Base-by-base conservation (phyloP, 345 rosid genomes). In the Cochlearia excelsa region DNA sequence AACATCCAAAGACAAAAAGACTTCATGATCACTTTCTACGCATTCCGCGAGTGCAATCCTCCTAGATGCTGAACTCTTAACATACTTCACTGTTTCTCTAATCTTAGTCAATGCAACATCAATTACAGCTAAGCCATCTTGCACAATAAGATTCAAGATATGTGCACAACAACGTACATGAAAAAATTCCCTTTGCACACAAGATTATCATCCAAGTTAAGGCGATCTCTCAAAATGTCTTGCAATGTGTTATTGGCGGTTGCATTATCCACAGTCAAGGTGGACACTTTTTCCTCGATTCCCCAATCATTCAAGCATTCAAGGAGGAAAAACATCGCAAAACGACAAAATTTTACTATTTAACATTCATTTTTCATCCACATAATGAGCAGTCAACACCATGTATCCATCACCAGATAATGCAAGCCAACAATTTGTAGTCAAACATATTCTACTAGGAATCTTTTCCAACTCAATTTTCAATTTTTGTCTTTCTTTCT, bases 171-270 rank as follows among this genome's bases (percentile, higher is more conserved):
- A 53, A 4, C 30, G 2, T 3, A 53, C 30, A 46, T 46, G 11
- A 33, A 53, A 37, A 35, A 33, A 6, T 7, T 16, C 30, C 0
- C 23, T 35, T 4, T 33, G 2, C 30, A 53, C 30, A 53, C 57
- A 53, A 53, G 23, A 23, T 30, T 31, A 5, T 50, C 4, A 30
- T n/a, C 54, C n/a, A 50, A 10, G n/a, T 50, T 50, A 30, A 50
- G 26, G 3, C 9, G 2, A 2, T 50, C 38, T 1, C 30, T 50
- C 1, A 30, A 30, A 30, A 50, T 50, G 4, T 50, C 38, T n/a
- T 42, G 46, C 46, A 42, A 16, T 16, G 23, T 10, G 46, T 3
- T 11, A n/a, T 42, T 16, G 23, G 23, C 23, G 23, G 23, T 16
- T 16, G 23, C 46, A 42, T 42, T 42, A 42, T 5, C 8, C 0